Conservation (phyloP, 2,329 filamentous ascomycete genomes). For the Aspergillus japonicus region DNA sequence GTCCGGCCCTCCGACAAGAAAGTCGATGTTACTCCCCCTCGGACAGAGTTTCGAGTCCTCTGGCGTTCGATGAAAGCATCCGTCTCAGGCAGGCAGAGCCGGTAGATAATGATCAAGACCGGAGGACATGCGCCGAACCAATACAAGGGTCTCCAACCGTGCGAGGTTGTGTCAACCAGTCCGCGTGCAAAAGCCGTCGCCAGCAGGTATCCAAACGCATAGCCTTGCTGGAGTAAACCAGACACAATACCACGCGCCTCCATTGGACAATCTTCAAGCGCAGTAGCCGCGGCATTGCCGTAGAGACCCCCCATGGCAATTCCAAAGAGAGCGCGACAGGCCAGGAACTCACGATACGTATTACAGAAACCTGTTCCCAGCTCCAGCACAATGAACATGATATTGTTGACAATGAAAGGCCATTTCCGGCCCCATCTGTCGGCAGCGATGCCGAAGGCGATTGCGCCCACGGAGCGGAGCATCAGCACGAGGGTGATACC, state of each 20-base stretch:
- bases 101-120: constrained; percentile 75
- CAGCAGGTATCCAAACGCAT: constrained; percentile 64
- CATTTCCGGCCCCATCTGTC: constrained; percentile 59
- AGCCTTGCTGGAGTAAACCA: constrained; percentile 63
- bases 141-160: constrained; percentile 81
- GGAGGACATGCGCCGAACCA: constrained; percentile 87
- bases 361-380: constrained; percentile 60
- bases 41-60: constrained; percentile 58
- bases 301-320: constrained; percentile 65
- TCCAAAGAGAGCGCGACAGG: constrained; percentile 59
- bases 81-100: constrained; percentile 76
- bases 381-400: constrained; percentile 61
- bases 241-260: constrained; percentile 60
- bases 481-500: constrained; percentile 58
- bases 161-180: constrained; percentile 65
- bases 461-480: constrained; percentile 59
- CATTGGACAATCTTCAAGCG: constrained; percentile 61
- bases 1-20: constrained; percentile 77
- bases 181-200: constrained; percentile 55
- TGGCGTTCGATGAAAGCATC: constrained; percentile 67
- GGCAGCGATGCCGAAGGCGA: constrained; percentile 54
- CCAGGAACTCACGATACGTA: constrained; percentile 59
- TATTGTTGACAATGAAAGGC: constrained; percentile 61
- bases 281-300: constrained; percentile 62
- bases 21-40: constrained; percentile 60